phyloP scores from a whole-genome alignment of 208 protist genomes.

The Leishmania mexicana region DNA sequence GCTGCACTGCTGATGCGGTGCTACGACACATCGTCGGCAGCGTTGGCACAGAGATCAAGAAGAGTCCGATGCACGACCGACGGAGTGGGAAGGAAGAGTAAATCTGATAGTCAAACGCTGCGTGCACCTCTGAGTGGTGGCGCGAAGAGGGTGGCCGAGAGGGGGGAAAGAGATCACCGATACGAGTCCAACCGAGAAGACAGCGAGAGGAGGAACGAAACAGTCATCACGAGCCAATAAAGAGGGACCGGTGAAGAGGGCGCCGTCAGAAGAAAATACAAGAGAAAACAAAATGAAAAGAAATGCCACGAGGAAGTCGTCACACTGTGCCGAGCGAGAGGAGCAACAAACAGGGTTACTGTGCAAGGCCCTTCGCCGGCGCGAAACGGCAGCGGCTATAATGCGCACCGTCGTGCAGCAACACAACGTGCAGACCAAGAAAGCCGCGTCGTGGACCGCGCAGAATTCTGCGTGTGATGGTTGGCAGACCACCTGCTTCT shows the following conservation, averaged over 20 bases:
- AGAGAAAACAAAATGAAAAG: background rate
- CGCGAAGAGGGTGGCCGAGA: background rate
- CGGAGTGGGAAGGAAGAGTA: background rate
- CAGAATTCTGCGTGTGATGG: background rate
- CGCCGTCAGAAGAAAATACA: background rate
- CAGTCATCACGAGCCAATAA: background rate
- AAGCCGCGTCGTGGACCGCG: background rate
- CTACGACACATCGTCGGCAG: conserved; percentile 2
- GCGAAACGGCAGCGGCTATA: background rate
- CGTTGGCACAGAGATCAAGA: background rate
- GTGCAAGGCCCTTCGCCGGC: background rate
- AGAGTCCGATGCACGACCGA: background rate
- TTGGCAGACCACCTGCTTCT: background rate
- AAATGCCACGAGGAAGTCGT: background rate
- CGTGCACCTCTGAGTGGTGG: background rate
- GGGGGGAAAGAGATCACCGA: background rate
- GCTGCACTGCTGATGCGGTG: background rate
- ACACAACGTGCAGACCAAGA: background rate
- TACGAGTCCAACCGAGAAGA: background rate
- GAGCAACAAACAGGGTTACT: background rate
- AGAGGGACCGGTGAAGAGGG: background rate
- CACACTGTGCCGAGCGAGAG: background rate
- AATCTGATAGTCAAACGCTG: background rate
- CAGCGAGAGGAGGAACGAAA: background rate
- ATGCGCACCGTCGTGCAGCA: background rate